Base-by-base conservation (phyloP, 768 basidiomycete genomes). In the Tubosaeta brunneosetosa region DNA sequence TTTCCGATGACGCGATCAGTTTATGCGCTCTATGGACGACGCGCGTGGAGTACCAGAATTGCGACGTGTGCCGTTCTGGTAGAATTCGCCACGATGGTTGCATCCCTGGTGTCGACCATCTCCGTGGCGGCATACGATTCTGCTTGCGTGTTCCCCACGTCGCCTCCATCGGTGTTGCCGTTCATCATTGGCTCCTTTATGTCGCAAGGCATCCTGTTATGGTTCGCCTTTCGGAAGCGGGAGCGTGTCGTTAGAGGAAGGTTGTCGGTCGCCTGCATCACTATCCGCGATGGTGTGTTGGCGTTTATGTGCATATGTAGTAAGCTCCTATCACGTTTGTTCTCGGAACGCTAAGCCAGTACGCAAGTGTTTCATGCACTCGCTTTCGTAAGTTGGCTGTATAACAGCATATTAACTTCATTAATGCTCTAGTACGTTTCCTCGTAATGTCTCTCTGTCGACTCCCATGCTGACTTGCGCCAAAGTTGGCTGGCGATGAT, bases 231-330 rank as follows among this genome's bases (percentile, higher is more conserved):
- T 44, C 58, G 51, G 38, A 61, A 56, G 42, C 56, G 53, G 25
- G 26, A 51, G 8, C 47, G 16, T 10, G 29, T 14, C n/a, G 12
- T 9, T 22, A 54, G 34, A 43, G 16, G 25, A 10, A 47, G 52
- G 27, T 13, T 32, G 8, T 45, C 41, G 7, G 38, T 61, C 27
- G 54, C 53, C 10, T 64, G 51, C 13, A 36, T 62, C 1, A 67
- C 66, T 11, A 60, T 66, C n/a, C 58, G 66, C 3, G 65, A 66
- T 27, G 61, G 65, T 27, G 3, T 58, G 2, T 5, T 58, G 2
- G 55, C 51, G 7, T 66, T 67, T 6, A 5, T 14, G 4, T 54
- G 42, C 9, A 8, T 66, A 16, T 16, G 19, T 19, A 51, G 64
- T 65, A 19, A 64, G 64, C 14, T 29, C 33, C 0, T 32, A 3